Evolutionary conservation across 2,329 filamentous ascomycete species (phyloP), one percentile per base, ranked within the genome.

Genomic region (Lanzia echinophila): DNA sequence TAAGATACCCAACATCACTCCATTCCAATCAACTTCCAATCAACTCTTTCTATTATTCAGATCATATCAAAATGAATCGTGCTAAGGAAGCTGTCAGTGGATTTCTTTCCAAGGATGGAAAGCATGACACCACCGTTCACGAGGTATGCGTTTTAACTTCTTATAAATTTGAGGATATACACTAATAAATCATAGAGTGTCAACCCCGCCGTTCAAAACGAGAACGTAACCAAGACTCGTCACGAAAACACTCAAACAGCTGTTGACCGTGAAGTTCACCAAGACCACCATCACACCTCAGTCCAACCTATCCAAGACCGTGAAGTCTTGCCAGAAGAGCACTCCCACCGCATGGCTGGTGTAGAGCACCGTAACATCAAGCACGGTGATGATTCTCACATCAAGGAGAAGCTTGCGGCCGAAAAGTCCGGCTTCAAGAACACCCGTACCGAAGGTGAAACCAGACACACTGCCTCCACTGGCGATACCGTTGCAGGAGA

Each of bases 281-380:
- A 87, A 66, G 81, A 88, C 56, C 85, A 88, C 62, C 82, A 87
- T 67, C 83, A 88, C 67, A 86, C 82, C 45, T 82, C 81, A 0
- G 72, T 88, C 1, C 85, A 88, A 69, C 85, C 85, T 0, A 70
- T 89, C 22, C 54, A 72, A 17, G 73, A 81, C 61, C 70, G 75
- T 58, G 79, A 79, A 63, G 73, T 74, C 10, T 68, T 64, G 0
- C 81, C 84, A 0, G 84, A 87, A 69, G 71, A 82, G 67, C 84
- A 88, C 65, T 71, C 73, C 19, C 78, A 84, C 67, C 80, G 84
- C 36, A 65, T 83, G 15, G 71, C 72, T 2, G 75, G 75, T 2
- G 78, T 85, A 0, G 76, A 87, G 69, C 76, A 86, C 66, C 78
- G 79, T 53, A 73, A 79, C 17, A 76, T 82, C 57, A 75, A 84